Base-by-base conservation (phyloP, 495 filamentous ascomycete species). In the Hypoxylon subgilvum region DNA sequence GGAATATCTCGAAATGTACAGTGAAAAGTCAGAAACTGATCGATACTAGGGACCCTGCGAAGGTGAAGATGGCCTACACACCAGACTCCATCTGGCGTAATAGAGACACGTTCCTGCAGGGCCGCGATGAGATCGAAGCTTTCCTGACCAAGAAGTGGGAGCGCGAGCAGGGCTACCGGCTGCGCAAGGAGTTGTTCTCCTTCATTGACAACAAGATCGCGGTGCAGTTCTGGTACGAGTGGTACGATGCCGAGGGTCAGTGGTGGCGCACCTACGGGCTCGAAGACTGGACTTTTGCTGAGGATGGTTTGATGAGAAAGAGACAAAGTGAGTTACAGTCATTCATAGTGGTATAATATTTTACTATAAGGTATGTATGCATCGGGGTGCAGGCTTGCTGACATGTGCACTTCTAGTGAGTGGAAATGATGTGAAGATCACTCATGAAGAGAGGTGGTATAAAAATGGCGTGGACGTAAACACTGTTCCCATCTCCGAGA, bases 191-290 rank as follows among this genome's bases (percentile, higher is more conserved):
- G 67, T 79, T 97, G 6, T 96, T 96, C 74, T 81, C 89, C 8
- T 88, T 88, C 61, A 77, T 76, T 0, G 84, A 82, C 42, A 81
- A 90, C 67, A 52, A 81, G 73, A 95, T 93, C 63, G 90, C 89
- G 1, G 90, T 94, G 32, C 88, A 95, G 72, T 96, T 96, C 71
- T 96, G 91, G 91, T 96, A 96, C 57, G 91, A 96, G 71, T 96
- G 84, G 73, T 82, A 85, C 47, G 90, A 96, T 65, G 72, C 70
- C 4, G 55, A 79, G 0, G 87, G 90, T 65, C 86, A 89, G 64
- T 97, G 91, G 92, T 95, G 89, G 82, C 80, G 92, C 13, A 92
- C 89, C 35, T 96, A 95, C 69, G 92, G 92, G 0, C 78, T 96
- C 18, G 91, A 96, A 74, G 89, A 96, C 67, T 96, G 91, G 92